phyloP scores from a whole-genome alignment of 2,329 filamentous ascomycete genomes.

The Apiospora saccharicola region DNA sequence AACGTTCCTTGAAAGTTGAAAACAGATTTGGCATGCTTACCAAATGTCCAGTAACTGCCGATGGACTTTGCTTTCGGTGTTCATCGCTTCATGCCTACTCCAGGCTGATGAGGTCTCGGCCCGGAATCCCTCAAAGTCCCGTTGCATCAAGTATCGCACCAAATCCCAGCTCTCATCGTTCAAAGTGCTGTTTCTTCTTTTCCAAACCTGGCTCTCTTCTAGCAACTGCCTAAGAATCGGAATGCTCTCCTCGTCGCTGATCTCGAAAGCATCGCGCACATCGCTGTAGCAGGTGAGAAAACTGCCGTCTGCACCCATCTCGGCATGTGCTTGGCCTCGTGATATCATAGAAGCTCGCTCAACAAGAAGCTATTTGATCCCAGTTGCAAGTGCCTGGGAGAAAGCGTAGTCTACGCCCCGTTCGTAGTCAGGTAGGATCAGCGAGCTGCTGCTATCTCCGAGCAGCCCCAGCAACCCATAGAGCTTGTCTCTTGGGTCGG shows the following conservation, averaged over 20 bases:
- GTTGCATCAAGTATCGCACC: background rate
- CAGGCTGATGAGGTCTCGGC: background rate
- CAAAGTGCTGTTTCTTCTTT: background rate
- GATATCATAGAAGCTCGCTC: background rate
- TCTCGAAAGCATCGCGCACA: constrained; percentile 29
- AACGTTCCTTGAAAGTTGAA: background rate
- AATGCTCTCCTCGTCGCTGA: constrained; percentile 25
- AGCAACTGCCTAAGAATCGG: constrained; percentile 11
- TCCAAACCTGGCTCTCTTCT: background rate
- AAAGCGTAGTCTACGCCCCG: background rate
- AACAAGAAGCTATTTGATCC: background rate
- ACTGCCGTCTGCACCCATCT: background rate
- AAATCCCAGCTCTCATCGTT: background rate
- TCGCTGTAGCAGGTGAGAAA: constrained; percentile 29
- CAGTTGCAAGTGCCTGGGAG: background rate
- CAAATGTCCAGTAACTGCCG: background rate
- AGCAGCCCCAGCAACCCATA: constrained; percentile 36
- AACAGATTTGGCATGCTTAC: background rate
- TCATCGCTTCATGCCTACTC: background rate
- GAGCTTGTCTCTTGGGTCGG: constrained; percentile 34
- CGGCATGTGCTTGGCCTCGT: background rate
- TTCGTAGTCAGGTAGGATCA: constrained; percentile 60
- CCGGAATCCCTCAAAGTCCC: background rate
- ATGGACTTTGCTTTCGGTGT: background rate
- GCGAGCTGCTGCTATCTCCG: constrained; percentile 27